Base-by-base conservation (phyloP, 192 early-diverging fungal species). In the Mortierella alpina region DNA sequence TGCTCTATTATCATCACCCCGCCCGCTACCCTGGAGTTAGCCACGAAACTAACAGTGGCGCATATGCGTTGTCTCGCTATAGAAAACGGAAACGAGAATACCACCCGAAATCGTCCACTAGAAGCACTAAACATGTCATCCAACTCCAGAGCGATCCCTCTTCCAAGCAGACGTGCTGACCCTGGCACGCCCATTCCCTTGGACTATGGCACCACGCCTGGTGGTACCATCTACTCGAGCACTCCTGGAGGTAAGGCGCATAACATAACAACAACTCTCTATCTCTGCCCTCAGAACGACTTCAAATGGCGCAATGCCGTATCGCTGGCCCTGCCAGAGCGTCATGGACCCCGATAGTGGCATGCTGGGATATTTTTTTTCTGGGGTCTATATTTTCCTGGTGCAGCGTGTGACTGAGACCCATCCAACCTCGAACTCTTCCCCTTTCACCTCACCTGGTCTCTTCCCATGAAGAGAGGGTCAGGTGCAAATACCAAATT, bases 141-240 rank as follows among this genome's bases (percentile, higher is more conserved):
- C 70, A 80, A 80, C 70, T 72, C 77, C 52, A 80, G 66, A 59
- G 77, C 77, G 59, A 80, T 80, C 53, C 88, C 84, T 56, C 73
- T 89, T 59, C 72, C 86, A 53, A 86, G 86, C 72, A 86, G 87
- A 61, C 80, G 78, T 59, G 87, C 88, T 18, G 75, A 78, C 10
- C 79, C 87, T 61, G 87, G 83, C 54, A 83, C 84, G 58, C 75
- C 85, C 45, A 77, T 85, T 52, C 86, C 88, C 51, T 73, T 80
- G 66, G 75, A 89, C 68, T 91, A 88, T 68, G 86, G 85, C 47
- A 91, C 90, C 44, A 91, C 90, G 31, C 90, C 88, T 58, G 76
- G 76, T 31, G 90, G 88, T 31, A 90, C 88, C 51, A 88, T 91
- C 52, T 90, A 90, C 70, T 87, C 84, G 54, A 87, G 84, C 60